Base-by-base conservation (phyloP, 306 rosid species). In the Sphenostylis stenocarpa region DNA sequence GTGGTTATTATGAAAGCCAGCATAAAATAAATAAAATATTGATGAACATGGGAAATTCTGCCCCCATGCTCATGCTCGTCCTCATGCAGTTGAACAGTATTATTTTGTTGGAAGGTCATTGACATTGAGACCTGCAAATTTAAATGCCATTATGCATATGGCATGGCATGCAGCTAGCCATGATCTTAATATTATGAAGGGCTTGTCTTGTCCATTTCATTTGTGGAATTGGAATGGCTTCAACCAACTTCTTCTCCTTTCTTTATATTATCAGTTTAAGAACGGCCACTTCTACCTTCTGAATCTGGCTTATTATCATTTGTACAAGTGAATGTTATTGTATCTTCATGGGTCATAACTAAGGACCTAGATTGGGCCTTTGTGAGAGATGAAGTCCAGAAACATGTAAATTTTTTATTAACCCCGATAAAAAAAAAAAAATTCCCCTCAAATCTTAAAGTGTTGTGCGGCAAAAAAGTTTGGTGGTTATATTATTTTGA, bases 21-120 rank as follows among this genome's bases (percentile, higher is more conserved):
- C 15, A 41, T 11, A 41, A 11, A 33, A 21, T 9, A 31, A 71
- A n/a, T n/a, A n/a, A n/a, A 70, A 76, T 74, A 75, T 47, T 39
- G 19, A 58, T 62, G 56, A 84, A 78, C 72, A 72, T 84, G 79
- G 71, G 72, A 77, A 73, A 71, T 61, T 41, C 73, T 33, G 24
- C 70, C 12, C 77, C n/a, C n/a, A n/a, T n/a, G n/a, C n/a, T n/a
- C 78, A 29, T 73, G 82, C 12, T 75, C 78, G 23, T 73, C 81
- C 12, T 75, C 78, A 29, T 73, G 82, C 71, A 20, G 36, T 56
- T 77, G 43, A 70, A 56, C 77, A 4, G 31, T 78, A 70, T 55
- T 47, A 41, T 51, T 62, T 17, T 31, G 45, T 49, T 68, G 34
- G 17, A 49, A 47, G 55, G 19, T 67, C 20, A 49, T 21, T 21